These are phyloP conservation scores for Curvularia sp. DNA, from an alignment of 2,329 filamentous ascomycete genomes.

Conservation along the genomic window DNA sequence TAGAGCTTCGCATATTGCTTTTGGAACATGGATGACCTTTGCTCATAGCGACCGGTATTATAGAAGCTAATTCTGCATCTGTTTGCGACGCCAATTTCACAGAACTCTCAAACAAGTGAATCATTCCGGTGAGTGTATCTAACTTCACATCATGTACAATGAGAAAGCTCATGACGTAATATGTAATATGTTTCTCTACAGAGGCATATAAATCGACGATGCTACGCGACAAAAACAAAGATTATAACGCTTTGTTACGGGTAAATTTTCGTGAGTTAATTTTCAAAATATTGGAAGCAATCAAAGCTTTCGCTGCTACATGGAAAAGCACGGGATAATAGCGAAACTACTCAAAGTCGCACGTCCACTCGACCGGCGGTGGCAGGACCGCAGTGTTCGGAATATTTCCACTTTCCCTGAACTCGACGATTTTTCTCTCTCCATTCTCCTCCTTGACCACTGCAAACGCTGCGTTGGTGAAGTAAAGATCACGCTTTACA, in stretches of 20 bases:
- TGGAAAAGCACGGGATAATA: background rate
- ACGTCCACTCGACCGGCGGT: slow-evolving; percentile 32
- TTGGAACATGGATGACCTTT: background rate
- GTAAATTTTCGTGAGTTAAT: background rate
- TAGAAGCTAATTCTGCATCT: background rate
- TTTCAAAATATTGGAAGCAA: background rate
- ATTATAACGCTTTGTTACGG: background rate
- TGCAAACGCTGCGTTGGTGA: slow-evolving; percentile 42
- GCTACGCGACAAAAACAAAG: background rate
- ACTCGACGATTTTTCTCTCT: slow-evolving; percentile 40
- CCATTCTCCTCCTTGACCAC: slow-evolving; percentile 35
- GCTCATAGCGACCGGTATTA: too few species aligned
- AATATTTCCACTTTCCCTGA: slow-evolving; percentile 44
- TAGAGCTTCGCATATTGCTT: background rate
- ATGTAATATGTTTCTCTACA: background rate
- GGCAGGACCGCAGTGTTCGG: slow-evolving; percentile 37
- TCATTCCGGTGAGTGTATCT: background rate
- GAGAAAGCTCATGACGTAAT: background rate
- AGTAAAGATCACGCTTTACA: slow-evolving; percentile 35
- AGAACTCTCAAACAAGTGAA: too few species aligned
- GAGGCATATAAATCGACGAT: background rate
- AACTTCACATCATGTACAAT: background rate
- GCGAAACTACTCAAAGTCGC: slow-evolving; percentile 24
- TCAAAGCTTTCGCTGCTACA: background rate
- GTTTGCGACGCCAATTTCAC: background rate